Evolutionary conservation across 768 basidiomycete species (phyloP), one percentile per base, ranked within the genome.

Genomic region (Imleria badia): DNA sequence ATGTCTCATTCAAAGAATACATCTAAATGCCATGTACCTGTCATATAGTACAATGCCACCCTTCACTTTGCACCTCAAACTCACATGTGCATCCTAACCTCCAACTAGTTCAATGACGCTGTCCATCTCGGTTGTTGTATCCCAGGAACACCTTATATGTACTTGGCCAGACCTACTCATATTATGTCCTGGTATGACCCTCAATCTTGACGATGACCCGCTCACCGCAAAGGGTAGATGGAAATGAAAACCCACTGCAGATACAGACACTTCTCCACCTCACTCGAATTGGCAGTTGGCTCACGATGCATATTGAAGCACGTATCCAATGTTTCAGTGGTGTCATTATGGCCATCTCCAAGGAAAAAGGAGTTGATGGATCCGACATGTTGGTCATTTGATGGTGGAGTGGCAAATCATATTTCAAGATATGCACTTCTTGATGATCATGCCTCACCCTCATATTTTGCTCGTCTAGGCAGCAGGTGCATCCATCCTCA

Each of bases 101-200:
- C 94, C 0, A 90, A 94, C 58, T 97, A 94, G 94, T 94, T 94
- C 55, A 89, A 94, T 61, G 91, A 94, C 60, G 78, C 79, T 3
- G n/a, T n/a, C 22, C 76, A 81, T 14, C 73, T 91, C 14, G 84
- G 82, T 5, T 69, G 78, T 13, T 71, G 71, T 9, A 69, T 89
- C 11, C 75, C 80, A 1, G 81, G 85, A 20, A 61, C 65, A 0
- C 73, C 79, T n/a, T n/a, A n/a, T n/a, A 19, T 92, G 88, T 59
- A 75, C 84, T 56, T 92, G 87, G 85, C 93, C 92, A 0, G 78
- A 90, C 14, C 90, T 89, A 0, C 69, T 71, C 6, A 62, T 87
- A 22, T 71, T 80, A 51, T 73, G 67, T 33, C 66, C 65, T 6
- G 64, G 66, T 6, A 54, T 59, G 4, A 56, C 48, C 7, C 52